phyloP scores from a whole-genome alignment of 495 filamentous ascomycete species.

The Tuber indicum region DNA sequence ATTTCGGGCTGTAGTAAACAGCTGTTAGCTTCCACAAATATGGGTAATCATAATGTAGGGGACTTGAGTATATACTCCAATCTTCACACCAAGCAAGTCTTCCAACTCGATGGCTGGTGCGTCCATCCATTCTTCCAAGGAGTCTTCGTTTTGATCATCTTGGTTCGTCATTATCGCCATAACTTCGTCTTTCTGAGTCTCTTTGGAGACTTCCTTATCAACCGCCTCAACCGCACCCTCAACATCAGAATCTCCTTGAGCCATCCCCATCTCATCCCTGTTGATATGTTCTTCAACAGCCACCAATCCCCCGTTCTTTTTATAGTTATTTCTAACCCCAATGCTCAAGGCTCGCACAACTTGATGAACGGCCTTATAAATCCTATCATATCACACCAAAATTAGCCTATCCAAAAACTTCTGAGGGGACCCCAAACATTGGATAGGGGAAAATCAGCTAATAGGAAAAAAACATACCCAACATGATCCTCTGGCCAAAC shows the following conservation, averaged over 20 bases:
- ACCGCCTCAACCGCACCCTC: not conserved
- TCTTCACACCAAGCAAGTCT: not conserved
- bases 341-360: not conserved
- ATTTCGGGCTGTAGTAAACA: not conserved
- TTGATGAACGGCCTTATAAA: not conserved
- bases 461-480: not conserved
- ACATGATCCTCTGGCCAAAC: not conserved
- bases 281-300: no score
- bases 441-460: not conserved
- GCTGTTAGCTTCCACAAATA: not conserved
- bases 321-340: not conserved
- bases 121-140: not conserved
- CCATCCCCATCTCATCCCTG: not conserved
- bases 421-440: not conserved
- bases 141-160: no score
- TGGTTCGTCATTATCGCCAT: not conserved
- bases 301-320: not conserved
- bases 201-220: not conserved
- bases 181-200: no score
- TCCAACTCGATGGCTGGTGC: not conserved
- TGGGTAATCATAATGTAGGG: not conserved
- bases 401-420: not conserved
- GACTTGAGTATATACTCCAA: not conserved
- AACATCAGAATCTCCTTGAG: not conserved
- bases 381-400: not conserved